A percentile compares a stretch with the other conserved stretches of the same genome.
Conservation (phyloP, 164 flowering plant species). For the Chimonanthus salicifolius region DNA sequence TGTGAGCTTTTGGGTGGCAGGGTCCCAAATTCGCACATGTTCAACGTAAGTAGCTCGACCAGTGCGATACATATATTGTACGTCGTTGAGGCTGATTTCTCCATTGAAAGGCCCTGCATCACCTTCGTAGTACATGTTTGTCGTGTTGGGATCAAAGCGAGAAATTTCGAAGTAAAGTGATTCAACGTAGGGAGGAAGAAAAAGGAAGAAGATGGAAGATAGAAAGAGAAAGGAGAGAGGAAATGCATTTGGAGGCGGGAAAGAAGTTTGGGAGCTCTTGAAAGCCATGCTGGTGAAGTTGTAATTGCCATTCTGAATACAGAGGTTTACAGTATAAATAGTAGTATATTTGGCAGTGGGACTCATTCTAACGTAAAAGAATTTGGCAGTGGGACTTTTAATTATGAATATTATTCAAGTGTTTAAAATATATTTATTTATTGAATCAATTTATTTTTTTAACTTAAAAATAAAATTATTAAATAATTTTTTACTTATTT, state of each 20-base stretch:
- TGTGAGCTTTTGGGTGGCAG: conserved; percentile 5
- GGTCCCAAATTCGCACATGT: conserved; percentile 7
- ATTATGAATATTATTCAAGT: too few relatives aligned
- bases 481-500: too few relatives aligned
- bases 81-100: conserved; percentile 4
- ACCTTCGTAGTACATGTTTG: neutral
- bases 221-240: neutral
- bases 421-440: too few relatives aligned
- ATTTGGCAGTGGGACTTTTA: too few relatives aligned
- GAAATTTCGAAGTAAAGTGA: conserved; percentile 3
- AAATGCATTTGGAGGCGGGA: neutral
- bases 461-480: too few relatives aligned
- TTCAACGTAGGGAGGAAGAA: neutral
- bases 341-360: too few relatives aligned
- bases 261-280: neutral
- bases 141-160: neutral
- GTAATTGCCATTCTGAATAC: neutral
- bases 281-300: neutral
- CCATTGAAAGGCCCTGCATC: conserved; percentile 2
- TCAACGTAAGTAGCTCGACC: conserved; percentile 3
- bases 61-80: neutral
- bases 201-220: neutral
- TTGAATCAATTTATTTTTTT: too few relatives aligned
- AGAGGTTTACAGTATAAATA: too few relatives aligned
- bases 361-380: too few relatives aligned